Conservation (phyloP, 179 eudicot species). For the Amaranthus tricolor region DNA sequence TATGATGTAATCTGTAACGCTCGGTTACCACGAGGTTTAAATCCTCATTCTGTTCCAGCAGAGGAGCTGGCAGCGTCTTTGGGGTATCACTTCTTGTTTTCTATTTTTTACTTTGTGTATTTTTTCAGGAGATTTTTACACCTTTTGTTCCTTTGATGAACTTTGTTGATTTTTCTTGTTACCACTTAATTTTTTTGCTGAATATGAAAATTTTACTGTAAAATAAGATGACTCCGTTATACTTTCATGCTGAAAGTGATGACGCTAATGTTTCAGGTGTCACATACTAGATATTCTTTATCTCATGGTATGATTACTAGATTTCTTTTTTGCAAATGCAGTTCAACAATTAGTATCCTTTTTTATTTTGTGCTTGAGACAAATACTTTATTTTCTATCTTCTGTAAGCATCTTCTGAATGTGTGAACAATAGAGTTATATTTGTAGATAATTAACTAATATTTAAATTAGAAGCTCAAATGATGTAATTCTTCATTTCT, state of each 20-base stretch:
- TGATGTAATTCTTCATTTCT: neutral
- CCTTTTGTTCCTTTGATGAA: neutral
- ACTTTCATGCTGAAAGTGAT: neutral
- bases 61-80: slow-evolving; percentile 92
- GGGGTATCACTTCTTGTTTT: slow-evolving; percentile 52
- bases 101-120: neutral
- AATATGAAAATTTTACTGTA: neutral
- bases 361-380: neutral
- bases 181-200: neutral
- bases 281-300: neutral
- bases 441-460: neutral
- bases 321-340: neutral
- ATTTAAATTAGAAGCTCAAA: neutral
- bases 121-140: neutral
- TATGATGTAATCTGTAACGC: slow-evolving; percentile 95
- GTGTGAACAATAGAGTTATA: neutral
- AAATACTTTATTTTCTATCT: neutral
- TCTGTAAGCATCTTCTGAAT: neutral
- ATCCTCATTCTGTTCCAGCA: slow-evolving; percentile 94
- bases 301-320: neutral
- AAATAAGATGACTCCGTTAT: neutral
- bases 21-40: slow-evolving; percentile 90
- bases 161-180: neutral
- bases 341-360: neutral
- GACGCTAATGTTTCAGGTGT: neutral